Evolutionary conservation across 108 stramenopile genomes (phyloP).

Genomic region (Skeletonema tropicum): DNA sequence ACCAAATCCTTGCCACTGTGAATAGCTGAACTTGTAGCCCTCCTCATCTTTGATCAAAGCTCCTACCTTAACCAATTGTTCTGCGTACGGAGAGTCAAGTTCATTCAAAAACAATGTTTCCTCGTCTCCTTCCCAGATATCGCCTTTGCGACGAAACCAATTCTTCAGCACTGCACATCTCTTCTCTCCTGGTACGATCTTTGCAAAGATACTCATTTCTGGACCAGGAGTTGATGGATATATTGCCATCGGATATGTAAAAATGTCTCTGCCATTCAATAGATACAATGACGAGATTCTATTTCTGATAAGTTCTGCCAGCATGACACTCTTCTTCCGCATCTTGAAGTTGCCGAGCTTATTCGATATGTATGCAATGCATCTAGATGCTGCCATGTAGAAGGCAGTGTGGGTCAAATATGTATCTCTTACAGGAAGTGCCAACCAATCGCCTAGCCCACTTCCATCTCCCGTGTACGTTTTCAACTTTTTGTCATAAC

Average conservation of each 20-base stretch:
- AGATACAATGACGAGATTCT: constrained; percentile 27
- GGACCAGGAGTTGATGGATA: constrained; percentile 34
- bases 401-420: constrained; percentile 45
- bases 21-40: constrained; percentile 25
- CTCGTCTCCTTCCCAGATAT: constrained; percentile 21
- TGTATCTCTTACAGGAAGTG: constrained; percentile 32
- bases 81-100: constrained; percentile 12
- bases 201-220: constrained; percentile 37
- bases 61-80: constrained; percentile 18
- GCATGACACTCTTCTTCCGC: constrained; percentile 8
- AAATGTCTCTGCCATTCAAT: constrained; percentile 41
- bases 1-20: constrained; percentile 45
- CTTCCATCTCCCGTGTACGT: constrained; percentile 18
- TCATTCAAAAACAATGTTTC: constrained; percentile 31
- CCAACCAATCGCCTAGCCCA: constrained; percentile 61
- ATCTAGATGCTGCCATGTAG: constrained; percentile 41
- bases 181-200: constrained; percentile 46
- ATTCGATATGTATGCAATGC: constrained; percentile 37
- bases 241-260: constrained; percentile 19
- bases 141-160: constrained; percentile 34
- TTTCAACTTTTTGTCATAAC: constrained; percentile 33
- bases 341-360: constrained; percentile 10
- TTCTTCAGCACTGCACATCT: constrained; percentile 42
- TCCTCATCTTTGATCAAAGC: constrained; percentile 9
- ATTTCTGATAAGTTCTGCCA: constrained; percentile 17